Evolutionary conservation across 2,329 filamentous ascomycete species (phyloP), one percentile per base, ranked within the genome.

Genomic region (Cryphonectria radicalis): DNA sequence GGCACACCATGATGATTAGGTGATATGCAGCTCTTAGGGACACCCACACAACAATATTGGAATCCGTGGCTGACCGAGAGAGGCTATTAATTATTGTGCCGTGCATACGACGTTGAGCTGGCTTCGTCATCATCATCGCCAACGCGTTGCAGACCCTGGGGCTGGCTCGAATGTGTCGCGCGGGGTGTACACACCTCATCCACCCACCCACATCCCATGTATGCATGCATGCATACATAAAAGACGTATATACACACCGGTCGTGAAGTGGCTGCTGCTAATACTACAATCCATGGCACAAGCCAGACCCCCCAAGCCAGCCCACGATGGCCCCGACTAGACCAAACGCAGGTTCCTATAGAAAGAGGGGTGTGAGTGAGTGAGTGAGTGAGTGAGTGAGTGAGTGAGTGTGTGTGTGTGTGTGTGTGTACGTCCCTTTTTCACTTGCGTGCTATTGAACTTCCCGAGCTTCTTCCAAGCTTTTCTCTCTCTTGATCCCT

Each of bases 161-260:
- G 28, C 28, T 32, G 14, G 13, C 25, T 3, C 19, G 28, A 59
- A 10, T 14, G 4, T 59, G 5, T 13, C 55, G 28, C 25, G 55
- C 25, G 17, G 25, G 14, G 8, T 14, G 32, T 5, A 19, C 28
- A 59, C 55, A 19, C 25, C 32, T 19, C 28, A 59, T 13, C 6
- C 14, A 6, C 32, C 4, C 60, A 11, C 19, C 11, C 17, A 25
- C 25, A 35, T 32, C 28, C 2, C 13, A 32, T 17, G 2, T 28
- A 60, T 60, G 2, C 57, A 60, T 60, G 25, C 7, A 60, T 60
- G 35, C 60, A 37, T 63, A n/a, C 59, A n/a, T 11, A 63, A 63
- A 28, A n/a, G 28, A 63, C 60, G 4, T 40, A 63, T 1, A 63
- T 42, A 11, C 60, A 63, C 46, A 50, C 46, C 46, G 46, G 46